Percentiles rank a stretch among this genome's conserved stretches.
Evolutionary conservation across 2,329 filamentous ascomycete genomes (phyloP).

Genomic region (Trichoderma atrobrunneum): DNA sequence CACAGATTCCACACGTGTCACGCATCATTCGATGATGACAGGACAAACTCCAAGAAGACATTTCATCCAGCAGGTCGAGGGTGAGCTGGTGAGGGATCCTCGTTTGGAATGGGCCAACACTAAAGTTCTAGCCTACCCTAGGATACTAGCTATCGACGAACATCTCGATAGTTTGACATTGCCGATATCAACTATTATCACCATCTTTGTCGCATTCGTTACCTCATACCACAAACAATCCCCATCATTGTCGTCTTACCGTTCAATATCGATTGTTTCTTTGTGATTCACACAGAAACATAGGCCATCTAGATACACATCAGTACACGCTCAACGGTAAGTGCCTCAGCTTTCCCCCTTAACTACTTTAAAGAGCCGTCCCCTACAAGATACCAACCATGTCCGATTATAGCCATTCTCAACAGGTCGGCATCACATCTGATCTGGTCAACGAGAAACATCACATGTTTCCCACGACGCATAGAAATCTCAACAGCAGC

Average conservation of each 20-base stretch:
- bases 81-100: not conserved
- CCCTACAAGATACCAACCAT: not conserved
- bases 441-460: not conserved
- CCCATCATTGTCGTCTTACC: not conserved
- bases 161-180: not conserved
- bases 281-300: not conserved
- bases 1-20: not conserved
- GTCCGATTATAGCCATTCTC: not conserved
- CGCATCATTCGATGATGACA: not conserved
- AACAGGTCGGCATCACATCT: not conserved
- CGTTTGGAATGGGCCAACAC: not conserved
- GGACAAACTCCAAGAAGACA: not conserved
- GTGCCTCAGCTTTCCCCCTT: fast-evolving
- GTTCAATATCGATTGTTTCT: not conserved
- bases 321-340: not conserved
- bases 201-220: not conserved
- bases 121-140: not conserved
- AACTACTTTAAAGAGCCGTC: not conserved
- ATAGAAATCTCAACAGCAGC: not conserved
- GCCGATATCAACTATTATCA: not conserved
- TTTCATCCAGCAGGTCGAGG: not conserved
- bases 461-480: not conserved
- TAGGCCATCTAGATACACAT: not conserved
- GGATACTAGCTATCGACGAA: not conserved
- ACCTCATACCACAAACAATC: not conserved